A percentile compares a stretch with the other conserved stretches of the same genome.
phyloP scores from a whole-genome alignment of 306 rosid genomes.

The Cicer judaicum region DNA sequence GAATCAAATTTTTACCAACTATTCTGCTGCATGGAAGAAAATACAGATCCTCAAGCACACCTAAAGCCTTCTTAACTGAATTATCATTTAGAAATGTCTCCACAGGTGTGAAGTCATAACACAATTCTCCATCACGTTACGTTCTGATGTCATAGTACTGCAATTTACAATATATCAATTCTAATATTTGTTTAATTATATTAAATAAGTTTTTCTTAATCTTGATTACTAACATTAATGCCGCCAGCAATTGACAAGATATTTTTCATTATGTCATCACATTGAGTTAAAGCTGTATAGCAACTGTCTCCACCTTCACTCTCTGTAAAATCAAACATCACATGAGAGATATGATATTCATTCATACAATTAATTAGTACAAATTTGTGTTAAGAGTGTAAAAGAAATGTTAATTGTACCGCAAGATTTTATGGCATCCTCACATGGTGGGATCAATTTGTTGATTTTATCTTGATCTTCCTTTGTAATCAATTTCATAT shows the following conservation, averaged over 20 bases:
- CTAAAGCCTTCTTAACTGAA: slow-evolving; percentile 63
- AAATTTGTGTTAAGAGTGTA: neutral
- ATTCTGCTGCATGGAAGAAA: slow-evolving; percentile 66
- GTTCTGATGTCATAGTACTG: slow-evolving; percentile 88
- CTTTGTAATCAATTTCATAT: slow-evolving; percentile 59
- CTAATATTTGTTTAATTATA: neutral
- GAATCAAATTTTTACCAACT: slow-evolving; percentile 60
- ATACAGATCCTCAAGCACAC: slow-evolving; percentile 61
- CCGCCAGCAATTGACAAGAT: slow-evolving; percentile 53
- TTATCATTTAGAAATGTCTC: slow-evolving; percentile 60
- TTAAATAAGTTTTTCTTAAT: neutral
- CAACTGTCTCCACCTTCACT: slow-evolving; percentile 63
- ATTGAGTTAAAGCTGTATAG: slow-evolving; percentile 38
- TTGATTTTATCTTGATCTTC: slow-evolving; percentile 50
- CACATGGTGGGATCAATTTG: slow-evolving; percentile 59
- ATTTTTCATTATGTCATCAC: slow-evolving; percentile 49
- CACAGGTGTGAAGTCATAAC: slow-evolving; percentile 82
- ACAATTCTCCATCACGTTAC: slow-evolving; percentile 70
- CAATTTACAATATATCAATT: slow-evolving; percentile 27
- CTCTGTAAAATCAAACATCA: slow-evolving; percentile 48
- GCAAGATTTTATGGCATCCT: slow-evolving; percentile 51
- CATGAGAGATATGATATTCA: too few species aligned
- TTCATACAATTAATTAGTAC: neutral
- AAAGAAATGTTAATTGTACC: slow-evolving; percentile 48
- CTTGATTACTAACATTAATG: slow-evolving; percentile 61